Evolutionary conservation across 768 basidiomycete genomes (phyloP).

Genomic region (Tricholoma sp.): DNA sequence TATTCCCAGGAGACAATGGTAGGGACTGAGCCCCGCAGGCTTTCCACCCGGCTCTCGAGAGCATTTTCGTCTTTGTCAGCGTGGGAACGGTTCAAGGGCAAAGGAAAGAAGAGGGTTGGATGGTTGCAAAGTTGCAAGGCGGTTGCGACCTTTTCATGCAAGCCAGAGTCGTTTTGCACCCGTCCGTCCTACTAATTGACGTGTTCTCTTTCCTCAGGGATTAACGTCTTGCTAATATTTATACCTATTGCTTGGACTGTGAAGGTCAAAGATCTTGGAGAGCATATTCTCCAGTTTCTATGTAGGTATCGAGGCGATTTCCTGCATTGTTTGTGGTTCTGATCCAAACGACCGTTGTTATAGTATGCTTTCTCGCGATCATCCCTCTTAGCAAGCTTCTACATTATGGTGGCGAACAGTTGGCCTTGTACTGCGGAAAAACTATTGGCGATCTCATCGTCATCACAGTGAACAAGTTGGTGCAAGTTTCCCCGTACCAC

Average conservation of each 20-base stretch:
- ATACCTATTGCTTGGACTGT: constrained; percentile 40
- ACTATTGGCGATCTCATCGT: constrained; percentile 45
- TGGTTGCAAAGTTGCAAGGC: constrained; percentile 29
- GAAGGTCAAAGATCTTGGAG: constrained; percentile 20
- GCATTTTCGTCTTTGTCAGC: constrained; percentile 8
- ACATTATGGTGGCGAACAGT: constrained; percentile 47
- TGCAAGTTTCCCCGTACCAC: neutral
- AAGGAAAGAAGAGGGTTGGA: constrained; percentile 18
- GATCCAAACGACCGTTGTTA: neutral
- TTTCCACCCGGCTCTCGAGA: constrained; percentile 4
- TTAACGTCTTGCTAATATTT: constrained; percentile 35
- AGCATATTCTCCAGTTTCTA: constrained; percentile 22
- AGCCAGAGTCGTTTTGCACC: constrained; percentile 6
- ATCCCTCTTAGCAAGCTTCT: constrained; percentile 47
- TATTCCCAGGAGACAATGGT: constrained; percentile 9
- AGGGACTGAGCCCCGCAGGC: neutral
- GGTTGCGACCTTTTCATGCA: constrained; percentile 30
- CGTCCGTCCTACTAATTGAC: neutral
- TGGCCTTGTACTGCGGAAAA: constrained; percentile 44
- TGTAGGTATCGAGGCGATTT: constrained; percentile 16
- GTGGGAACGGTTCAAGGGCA: constrained; percentile 21
- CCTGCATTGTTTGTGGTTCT: neutral
- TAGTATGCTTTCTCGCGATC: constrained; percentile 44
- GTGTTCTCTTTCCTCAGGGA: constrained; percentile 19
- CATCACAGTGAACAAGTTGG: constrained; percentile 48